Base-by-base conservation (phyloP, 1,284 basidiomycete species). In the Pseudozyma sp. region DNA sequence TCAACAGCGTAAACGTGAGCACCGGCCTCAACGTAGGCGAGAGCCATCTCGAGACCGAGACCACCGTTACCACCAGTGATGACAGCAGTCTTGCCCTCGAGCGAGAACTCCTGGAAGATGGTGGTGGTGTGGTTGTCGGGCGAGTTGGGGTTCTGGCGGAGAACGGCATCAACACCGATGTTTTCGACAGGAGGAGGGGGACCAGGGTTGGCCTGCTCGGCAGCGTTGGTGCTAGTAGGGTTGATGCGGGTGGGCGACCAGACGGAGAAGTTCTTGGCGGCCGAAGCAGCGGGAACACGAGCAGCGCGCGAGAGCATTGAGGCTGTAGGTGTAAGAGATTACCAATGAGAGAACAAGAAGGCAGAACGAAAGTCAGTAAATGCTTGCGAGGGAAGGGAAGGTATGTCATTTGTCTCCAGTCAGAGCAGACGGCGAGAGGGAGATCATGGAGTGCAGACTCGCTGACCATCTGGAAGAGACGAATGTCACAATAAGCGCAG, bases 1-100 rank as follows among this genome's bases (percentile, higher is more conserved):
- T 95, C 93, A 39, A 93, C 85, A 79, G 91, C 92, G 83, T 92
- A 92, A 0, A 94, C 89, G 2, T 91, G 88, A 4, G 92, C 92
- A 52, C 92, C 93, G 4, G 90, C 90, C 86, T 95, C 93, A 44
- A 90, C 88, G 42, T 93, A 86, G 5, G 91, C 89, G 61, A 93
- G 87, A 35, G 92, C 92, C 89, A 92, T 91, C 85, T 93, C 92
- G 44, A 94, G 88, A 76, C 93, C 93, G 11, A 94, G 88, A 2
- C 93, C 93, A 52, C 93, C 88, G 77, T 92, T 92, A 3, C 88
- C 93, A 65, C 82, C 82, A 6, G 82, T 81, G n/a, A 83, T 77
- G 52, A 94, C 87, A 39, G 89, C 91, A 14, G 92, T 91, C 25
- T 91, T 90, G 77, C 90, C 90, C n/a, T 86, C 86, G 44, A 94